phyloP scores from a whole-genome alignment of 805 yeast species.

The Starmerella tilneyi region DNA sequence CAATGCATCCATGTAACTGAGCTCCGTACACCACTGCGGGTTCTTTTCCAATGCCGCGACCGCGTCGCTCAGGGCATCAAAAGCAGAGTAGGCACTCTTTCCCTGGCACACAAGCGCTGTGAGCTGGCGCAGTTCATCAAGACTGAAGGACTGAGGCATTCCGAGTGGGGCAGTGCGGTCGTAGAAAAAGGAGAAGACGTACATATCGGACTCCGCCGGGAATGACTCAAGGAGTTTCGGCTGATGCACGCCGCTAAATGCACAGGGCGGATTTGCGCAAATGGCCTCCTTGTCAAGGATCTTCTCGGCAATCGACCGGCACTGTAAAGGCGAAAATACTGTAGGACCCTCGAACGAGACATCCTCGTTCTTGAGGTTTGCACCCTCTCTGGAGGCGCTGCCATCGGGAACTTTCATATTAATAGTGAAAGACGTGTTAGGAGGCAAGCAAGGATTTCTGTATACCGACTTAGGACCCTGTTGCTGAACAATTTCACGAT shows the following conservation, averaged over 20 bases:
- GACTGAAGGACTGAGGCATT: conserved; percentile 81
- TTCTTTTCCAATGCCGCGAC: conserved; percentile 56
- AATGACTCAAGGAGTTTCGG: conserved; percentile 79
- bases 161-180: conserved; percentile 92
- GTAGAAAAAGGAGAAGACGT: conserved; percentile 85
- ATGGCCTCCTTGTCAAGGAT: conserved; percentile 72
- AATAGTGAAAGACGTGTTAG: conserved; percentile 51
- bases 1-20: conserved; percentile 80
- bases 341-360: conserved; percentile 59
- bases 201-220: conserved; percentile 63
- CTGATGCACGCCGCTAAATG: conserved; percentile 95
- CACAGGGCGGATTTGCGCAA: conserved; percentile 73
- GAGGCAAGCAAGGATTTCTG: conserved; percentile 78
- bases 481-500: conserved; percentile 48
- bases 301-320: conserved; percentile 73
- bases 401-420: conserved; percentile 46
- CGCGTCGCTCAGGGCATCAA: conserved; percentile 58
- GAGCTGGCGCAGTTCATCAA: conserved; percentile 72
- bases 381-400: conserved; percentile 19
- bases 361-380: conserved; percentile 14
- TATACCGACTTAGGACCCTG: conserved; percentile 34
- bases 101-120: conserved; percentile 83
- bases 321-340: conserved; percentile 64
- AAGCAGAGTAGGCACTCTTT: conserved; percentile 58
- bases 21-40: conserved; percentile 91